Evolutionary conservation across 2,329 filamentous ascomycete genomes (phyloP).

Genomic region (Aspergillus sp.): DNA sequence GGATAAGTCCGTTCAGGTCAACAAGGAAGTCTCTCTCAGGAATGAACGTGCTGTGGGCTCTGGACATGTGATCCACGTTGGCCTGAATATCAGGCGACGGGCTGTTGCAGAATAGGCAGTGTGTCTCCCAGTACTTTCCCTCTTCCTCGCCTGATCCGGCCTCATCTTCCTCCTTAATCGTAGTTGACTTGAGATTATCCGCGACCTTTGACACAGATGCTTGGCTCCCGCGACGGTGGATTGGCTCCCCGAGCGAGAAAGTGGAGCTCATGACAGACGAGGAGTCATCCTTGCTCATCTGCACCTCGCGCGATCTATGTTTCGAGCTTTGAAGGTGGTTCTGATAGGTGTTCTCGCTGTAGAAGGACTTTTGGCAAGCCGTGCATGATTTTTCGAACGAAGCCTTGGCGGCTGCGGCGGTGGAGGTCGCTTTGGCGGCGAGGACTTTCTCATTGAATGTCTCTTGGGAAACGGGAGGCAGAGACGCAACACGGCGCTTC

Average conservation of each 20-base stretch:
- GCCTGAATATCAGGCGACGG: constrained; percentile 64
- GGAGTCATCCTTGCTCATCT: constrained; percentile 52
- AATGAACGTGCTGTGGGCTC: constrained; percentile 90
- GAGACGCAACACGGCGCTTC: constrained; percentile 81
- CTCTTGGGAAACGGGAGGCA: constrained; percentile 85
- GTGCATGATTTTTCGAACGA: constrained; percentile 77
- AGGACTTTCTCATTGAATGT: constrained; percentile 93
- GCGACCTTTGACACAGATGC: constrained; percentile 70
- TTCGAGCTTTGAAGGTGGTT: constrained; percentile 90
- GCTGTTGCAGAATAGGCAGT: constrained; percentile 88
- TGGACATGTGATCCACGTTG: constrained; percentile 82
- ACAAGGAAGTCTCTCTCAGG: constrained; percentile 79
- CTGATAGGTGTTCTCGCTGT: constrained; percentile 88
- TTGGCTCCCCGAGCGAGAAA: constrained; percentile 78
- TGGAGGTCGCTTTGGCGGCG: constrained; percentile 75
- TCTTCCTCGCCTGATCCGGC: constrained; percentile 38
- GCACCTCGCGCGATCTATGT: constrained; percentile 62
- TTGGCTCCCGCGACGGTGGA: constrained; percentile 54
- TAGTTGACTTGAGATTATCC: constrained; percentile 62
- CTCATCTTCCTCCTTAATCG: constrained; percentile 43
- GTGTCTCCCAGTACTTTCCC: constrained; percentile 40
- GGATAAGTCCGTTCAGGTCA: constrained; percentile 70
- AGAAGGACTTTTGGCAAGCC: constrained; percentile 84
- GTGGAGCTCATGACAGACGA: constrained; percentile 83
- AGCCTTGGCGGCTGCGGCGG: constrained; percentile 76